These are phyloP conservation scores for Mrakia frigida DNA, from an alignment of 768 basidiomycete species.

Conservation along the genomic window DNA sequence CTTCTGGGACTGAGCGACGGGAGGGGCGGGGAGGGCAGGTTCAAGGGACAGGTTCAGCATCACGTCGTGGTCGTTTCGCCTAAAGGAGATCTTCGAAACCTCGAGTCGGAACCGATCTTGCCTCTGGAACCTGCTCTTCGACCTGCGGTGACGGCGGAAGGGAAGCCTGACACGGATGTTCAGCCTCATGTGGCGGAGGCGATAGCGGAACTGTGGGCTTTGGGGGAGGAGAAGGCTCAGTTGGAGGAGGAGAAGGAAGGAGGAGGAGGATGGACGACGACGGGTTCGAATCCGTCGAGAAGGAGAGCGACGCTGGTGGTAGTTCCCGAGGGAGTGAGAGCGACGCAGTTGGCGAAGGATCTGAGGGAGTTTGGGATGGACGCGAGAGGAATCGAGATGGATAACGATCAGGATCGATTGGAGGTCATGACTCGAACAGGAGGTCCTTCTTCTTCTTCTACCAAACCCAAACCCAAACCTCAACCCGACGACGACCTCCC, in stretches of 20 bases:
- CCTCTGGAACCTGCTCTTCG: neutral
- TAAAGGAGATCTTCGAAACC: neutral
- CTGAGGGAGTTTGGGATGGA: neutral
- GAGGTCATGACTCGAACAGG: neutral
- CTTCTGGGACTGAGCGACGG: constrained; percentile 2
- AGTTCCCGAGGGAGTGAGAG: neutral
- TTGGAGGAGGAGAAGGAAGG: constrained; percentile 7
- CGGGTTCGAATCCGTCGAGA: neutral
- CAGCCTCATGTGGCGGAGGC: neutral
- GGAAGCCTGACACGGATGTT: neutral
- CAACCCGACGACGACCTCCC: neutral
- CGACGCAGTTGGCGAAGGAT: neutral
- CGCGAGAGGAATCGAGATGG: constrained; percentile 1
- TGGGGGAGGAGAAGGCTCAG: constrained; percentile 1
- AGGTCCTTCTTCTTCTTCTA: neutral
- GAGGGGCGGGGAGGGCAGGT: neutral
- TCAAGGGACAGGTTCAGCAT: neutral
- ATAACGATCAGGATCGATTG: neutral
- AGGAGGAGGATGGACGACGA: neutral
- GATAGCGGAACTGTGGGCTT: neutral
- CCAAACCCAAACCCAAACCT: neutral
- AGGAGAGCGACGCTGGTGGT: neutral
- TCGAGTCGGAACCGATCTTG: neutral
- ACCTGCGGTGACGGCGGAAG: neutral
- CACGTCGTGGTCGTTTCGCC: constrained; percentile 8